These are phyloP conservation scores for Phlyctochytrium planicorne DNA, from an alignment of 192 early-diverging fungal genomes.

Conservation along the genomic window DNA sequence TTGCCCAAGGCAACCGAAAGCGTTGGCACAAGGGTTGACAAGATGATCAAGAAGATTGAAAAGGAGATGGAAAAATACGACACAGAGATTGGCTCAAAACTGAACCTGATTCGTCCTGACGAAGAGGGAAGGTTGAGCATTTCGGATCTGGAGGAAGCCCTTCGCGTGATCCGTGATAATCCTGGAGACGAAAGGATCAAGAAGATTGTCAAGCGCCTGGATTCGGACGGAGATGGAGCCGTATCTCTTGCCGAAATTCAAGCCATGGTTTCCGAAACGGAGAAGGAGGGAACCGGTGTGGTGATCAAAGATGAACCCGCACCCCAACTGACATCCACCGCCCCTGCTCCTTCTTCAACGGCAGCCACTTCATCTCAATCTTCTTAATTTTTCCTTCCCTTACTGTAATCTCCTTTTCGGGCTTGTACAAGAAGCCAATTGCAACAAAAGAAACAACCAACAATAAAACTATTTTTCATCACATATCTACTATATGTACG, in stretches of 20 bases:
- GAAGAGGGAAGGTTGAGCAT: constrained; percentile 65
- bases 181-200: constrained; percentile 70
- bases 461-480: no score
- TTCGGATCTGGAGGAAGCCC: constrained; percentile 65
- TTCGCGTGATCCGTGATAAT: constrained; percentile 64
- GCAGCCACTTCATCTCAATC: no score
- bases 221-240: constrained; percentile 69
- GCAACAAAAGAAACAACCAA: no score
- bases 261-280: constrained; percentile 50
- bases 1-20: constrained; percentile 56
- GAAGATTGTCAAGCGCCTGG: constrained; percentile 72
- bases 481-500: no score
- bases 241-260: constrained; percentile 63
- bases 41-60: constrained; percentile 77
- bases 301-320: constrained; percentile 33
- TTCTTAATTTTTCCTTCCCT: no score
- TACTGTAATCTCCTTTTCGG: no score
- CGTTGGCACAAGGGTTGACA: constrained; percentile 69
- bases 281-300: constrained; percentile 58
- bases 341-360: no score
- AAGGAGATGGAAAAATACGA: constrained; percentile 67
- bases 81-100: constrained; percentile 58
- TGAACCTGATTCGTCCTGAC: constrained; percentile 67
- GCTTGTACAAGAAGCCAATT: no score
- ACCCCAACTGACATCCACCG: no score